phyloP scores from a whole-genome alignment of 495 filamentous ascomycete species.

The Penicillium pancosmium region DNA sequence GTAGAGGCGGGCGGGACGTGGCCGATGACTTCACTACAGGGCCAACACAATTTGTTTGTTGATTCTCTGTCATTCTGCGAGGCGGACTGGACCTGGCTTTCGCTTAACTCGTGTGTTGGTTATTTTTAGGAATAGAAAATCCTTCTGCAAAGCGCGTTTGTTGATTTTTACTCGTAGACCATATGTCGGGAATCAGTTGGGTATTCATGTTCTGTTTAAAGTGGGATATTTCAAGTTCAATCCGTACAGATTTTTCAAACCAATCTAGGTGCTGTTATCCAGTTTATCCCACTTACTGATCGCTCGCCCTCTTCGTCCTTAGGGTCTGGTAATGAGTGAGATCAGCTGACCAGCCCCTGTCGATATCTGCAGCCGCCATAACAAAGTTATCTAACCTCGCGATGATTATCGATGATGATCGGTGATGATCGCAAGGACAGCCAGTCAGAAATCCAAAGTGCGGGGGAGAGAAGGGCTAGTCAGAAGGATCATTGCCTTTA shows the following conservation, averaged over 20 bases:
- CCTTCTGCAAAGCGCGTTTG: too few relatives aligned
- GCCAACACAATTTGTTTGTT: background rate
- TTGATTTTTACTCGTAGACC: too few relatives aligned
- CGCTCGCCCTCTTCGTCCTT: too few relatives aligned
- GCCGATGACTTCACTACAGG: background rate
- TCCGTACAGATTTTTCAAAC: too few relatives aligned
- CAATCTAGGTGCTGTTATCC: too few relatives aligned
- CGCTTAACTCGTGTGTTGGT: background rate
- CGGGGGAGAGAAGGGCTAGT: background rate
- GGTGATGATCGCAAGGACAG: slow-evolving; percentile 2
- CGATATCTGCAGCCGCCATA: background rate
- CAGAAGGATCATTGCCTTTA: slow-evolving; percentile 20
- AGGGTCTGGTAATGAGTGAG: background rate
- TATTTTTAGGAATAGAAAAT: background rate
- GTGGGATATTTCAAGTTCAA: too few relatives aligned
- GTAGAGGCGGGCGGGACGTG: background rate
- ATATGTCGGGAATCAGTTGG: too few relatives aligned
- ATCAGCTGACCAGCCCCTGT: background rate
- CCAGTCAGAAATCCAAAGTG: slow-evolving; percentile 11
- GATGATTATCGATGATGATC: background rate
- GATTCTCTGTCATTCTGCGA: background rate
- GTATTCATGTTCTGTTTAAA: too few relatives aligned
- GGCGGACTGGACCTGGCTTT: background rate
- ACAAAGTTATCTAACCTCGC: slow-evolving; percentile 6
- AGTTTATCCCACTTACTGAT: too few relatives aligned